Evolutionary conservation across 148 eudicot genomes (phyloP).

Genomic region (Rheum nobile): DNA sequence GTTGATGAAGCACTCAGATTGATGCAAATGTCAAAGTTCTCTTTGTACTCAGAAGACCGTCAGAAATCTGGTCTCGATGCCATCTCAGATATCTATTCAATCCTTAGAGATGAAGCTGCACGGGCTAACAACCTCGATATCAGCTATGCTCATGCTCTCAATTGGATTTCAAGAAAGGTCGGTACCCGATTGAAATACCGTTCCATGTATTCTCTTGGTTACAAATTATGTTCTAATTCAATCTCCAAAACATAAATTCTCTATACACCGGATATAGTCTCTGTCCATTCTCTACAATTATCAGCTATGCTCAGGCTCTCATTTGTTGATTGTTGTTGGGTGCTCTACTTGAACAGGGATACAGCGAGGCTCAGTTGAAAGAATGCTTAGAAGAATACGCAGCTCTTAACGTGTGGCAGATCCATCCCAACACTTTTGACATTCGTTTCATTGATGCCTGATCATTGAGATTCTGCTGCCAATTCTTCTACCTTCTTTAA

Average conservation of each 20-base stretch:
- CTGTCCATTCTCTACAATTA: too few relatives aligned
- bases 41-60: conserved; percentile 94
- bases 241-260: too few relatives aligned
- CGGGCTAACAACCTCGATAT: conserved; percentile 69
- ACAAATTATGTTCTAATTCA: too few relatives aligned
- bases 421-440: conserved; percentile 88
- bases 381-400: conserved; percentile 96
- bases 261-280: too few relatives aligned
- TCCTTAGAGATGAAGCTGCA: conserved; percentile 93
- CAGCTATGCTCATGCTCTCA: conserved; percentile 86
- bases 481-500: too few relatives aligned
- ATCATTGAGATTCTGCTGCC: too few relatives aligned
- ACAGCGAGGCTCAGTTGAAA: conserved; percentile 91
- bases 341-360: conserved; percentile 46
- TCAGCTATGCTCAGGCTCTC: background rate
- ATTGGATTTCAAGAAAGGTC: conserved; percentile 99
- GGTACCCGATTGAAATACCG: conserved; percentile 11
- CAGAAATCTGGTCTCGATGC: conserved; percentile 95
- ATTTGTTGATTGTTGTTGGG: background rate
- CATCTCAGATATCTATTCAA: conserved; percentile 90
- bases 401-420: conserved; percentile 96
- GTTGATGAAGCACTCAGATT: conserved; percentile 89
- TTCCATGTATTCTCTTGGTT: too few relatives aligned
- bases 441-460: conserved; percentile 86
- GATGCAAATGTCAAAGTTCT: conserved; percentile 99